phyloP scores from a whole-genome alignment of 2,329 filamentous ascomycete genomes.

The Colletotrichum musicola region DNA sequence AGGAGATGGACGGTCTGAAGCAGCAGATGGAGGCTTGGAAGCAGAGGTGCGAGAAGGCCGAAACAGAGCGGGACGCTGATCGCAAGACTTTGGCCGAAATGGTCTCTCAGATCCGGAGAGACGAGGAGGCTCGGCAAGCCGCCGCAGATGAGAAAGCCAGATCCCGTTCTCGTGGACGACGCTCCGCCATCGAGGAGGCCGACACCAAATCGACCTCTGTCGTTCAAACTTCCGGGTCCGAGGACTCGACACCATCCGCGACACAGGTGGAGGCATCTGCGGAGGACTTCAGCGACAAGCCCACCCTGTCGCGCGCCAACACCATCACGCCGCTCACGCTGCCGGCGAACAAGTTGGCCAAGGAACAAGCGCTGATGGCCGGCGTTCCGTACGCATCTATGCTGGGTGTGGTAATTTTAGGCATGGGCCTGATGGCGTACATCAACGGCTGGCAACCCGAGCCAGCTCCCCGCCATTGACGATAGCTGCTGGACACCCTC shows the following conservation, averaged over 20 bases:
- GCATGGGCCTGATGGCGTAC: slow-evolving; percentile 88
- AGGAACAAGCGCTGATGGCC: slow-evolving; percentile 62
- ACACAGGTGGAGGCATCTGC: slow-evolving; percentile 40
- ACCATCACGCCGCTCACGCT: slow-evolving; percentile 61
- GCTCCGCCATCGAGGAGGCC: slow-evolving; percentile 32
- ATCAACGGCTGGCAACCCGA: slow-evolving; percentile 82
- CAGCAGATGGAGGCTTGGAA: slow-evolving; percentile 84
- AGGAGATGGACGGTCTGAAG: slow-evolving; percentile 85
- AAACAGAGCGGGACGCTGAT: slow-evolving; percentile 79
- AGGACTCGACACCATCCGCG: slow-evolving; percentile 31
- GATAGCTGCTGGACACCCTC: background rate
- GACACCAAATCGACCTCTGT: slow-evolving; percentile 16
- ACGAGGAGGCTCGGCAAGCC: slow-evolving; percentile 68
- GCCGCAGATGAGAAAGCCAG: slow-evolving; percentile 55
- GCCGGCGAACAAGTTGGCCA: slow-evolving; percentile 55
- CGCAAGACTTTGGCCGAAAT: slow-evolving; percentile 86
- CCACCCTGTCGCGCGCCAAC: slow-evolving; percentile 61
- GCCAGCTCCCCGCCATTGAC: slow-evolving; percentile 51
- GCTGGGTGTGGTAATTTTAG: slow-evolving; percentile 83
- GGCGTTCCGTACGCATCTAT: slow-evolving; percentile 84
- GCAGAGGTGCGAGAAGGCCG: slow-evolving; percentile 82
- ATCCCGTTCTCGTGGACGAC: slow-evolving; percentile 50
- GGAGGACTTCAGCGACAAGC: slow-evolving; percentile 54
- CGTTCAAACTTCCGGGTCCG: slow-evolving; percentile 16
- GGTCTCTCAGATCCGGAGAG: slow-evolving; percentile 82